A percentile compares a stretch with the other conserved stretches of the same genome.
Conservation (phyloP, 106 monocot species). For the Acorus gramineus region DNA sequence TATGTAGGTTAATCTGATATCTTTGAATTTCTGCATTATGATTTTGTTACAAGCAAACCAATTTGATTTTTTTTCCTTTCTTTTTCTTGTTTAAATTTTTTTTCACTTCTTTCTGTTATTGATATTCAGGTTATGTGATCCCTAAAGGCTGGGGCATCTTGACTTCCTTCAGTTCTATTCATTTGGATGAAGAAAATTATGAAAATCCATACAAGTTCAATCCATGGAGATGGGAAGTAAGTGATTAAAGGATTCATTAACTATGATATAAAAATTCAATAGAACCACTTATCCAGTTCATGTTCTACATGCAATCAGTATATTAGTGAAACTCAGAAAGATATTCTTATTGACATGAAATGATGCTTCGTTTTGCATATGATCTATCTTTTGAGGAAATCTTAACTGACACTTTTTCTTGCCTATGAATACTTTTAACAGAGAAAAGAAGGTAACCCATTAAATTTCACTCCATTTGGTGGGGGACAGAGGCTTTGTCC, state of each 20-base stretch:
- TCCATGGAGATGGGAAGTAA: slow-evolving; percentile 28
- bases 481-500: slow-evolving; percentile 28
- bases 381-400: no score
- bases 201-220: slow-evolving; percentile 15
- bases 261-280: no score
- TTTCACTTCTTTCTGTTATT: background rate
- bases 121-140: slow-evolving; percentile 11
- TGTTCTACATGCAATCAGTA: no score
- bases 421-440: background rate
- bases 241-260: background rate
- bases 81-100: no score
- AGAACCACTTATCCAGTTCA: no score
- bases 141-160: slow-evolving; percentile 24
- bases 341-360: no score
- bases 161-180: slow-evolving; percentile 12
- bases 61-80: no score
- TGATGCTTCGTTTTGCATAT: no score
- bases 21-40: no score
- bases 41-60: no score
- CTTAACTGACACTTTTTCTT: background rate
- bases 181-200: slow-evolving; percentile 12
- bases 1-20: no score
- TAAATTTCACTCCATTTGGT: slow-evolving; percentile 22
- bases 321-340: no score
- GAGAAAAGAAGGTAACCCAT: slow-evolving; percentile 1